Evolutionary conservation across 768 basidiomycete species (phyloP), one percentile per base, ranked within the genome.

Genomic region (Termitomyces sp.): DNA sequence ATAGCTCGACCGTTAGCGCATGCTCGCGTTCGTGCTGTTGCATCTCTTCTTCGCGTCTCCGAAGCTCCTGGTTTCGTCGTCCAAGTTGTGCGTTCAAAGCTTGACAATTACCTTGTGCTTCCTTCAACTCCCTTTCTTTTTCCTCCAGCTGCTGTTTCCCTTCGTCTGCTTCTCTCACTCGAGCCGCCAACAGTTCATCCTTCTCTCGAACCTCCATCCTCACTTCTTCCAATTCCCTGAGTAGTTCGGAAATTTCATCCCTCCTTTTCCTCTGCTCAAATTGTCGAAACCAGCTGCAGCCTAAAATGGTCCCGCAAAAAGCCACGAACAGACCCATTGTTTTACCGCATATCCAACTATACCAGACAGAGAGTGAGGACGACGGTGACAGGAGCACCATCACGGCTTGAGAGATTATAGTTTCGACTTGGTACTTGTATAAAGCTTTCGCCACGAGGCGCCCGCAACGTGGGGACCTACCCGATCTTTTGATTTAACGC

Each of bases 271-370:
- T 55, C 22, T 32, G 24, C 16, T 47, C 30, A 18, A 43, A 16
- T 16, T 45, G 57, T 20, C 36, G 45, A 16, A 52, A 47, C 24
- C 38, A n/a, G 16, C 22, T 45, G 45, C 36, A 54, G 14, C 45
- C 18, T 13, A 65, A 52, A 35, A 44, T 22, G 55, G 68, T 56
- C 26, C 46, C 38, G 24, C 45, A 54, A 18, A 69, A 63, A 18
- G 67, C 65, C 48, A 70, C 60, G 40, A 70, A 70, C 38, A 75
- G 60, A 32, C 72, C 67, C 44, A 70, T 63, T 46, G 71, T 53
- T 50, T 66, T 43, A 30, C 52, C 52, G 52, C 41, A 22, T 54
- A 53, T 49, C 66, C 60, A 65, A 26, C 43, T 64, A 59, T 68
- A 72, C 45, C 59, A 60, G 26, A 60, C 38, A 35, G 62, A 60